Evolutionary conservation across 2,329 filamentous ascomycete species (phyloP).

Genomic region (Ophiosphaerella narmari): DNA sequence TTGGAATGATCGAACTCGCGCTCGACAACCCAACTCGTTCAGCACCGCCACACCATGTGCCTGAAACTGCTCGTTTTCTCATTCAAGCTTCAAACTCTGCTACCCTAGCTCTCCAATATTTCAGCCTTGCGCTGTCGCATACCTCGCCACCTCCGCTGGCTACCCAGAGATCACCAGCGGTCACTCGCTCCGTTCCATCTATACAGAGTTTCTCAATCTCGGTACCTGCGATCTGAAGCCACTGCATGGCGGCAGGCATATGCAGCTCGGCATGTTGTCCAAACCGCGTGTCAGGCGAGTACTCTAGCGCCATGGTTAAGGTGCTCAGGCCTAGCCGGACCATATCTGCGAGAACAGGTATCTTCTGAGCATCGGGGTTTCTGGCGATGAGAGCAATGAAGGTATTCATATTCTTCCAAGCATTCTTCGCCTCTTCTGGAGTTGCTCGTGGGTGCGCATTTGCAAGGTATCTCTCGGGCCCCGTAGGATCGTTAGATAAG

Average conservation of each 20-base stretch:
- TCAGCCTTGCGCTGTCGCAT: slow-evolving; percentile 1
- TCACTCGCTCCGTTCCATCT: not conserved
- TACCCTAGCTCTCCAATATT: not conserved
- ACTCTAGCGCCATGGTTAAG: slow-evolving; percentile 4
- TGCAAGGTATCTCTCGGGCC: no score
- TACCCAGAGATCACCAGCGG: slow-evolving; percentile 3
- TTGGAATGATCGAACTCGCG: no score
- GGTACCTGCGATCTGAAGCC: slow-evolving; percentile 6
- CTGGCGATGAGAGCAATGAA: slow-evolving; percentile 5
- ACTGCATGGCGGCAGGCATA: slow-evolving; percentile 10
- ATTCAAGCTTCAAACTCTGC: not conserved
- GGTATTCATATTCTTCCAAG: slow-evolving; percentile 10
- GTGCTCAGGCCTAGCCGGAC: not conserved
- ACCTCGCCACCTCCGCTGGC: not conserved
- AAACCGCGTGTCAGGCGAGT: not conserved
- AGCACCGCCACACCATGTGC: no score
- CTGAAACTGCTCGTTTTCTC: no score
- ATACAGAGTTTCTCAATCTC: slow-evolving; percentile 6
- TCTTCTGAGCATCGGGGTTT: slow-evolving; percentile 1
- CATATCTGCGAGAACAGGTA: slow-evolving; percentile 3
- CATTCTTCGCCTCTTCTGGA: not conserved
- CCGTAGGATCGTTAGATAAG: no score
- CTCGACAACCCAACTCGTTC: no score
- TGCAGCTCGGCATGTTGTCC: slow-evolving; percentile 7
- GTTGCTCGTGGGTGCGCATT: no score